These are phyloP conservation scores for Daldinia caldariorum DNA, from an alignment of 495 filamentous ascomycete species.

Conservation along the genomic window DNA sequence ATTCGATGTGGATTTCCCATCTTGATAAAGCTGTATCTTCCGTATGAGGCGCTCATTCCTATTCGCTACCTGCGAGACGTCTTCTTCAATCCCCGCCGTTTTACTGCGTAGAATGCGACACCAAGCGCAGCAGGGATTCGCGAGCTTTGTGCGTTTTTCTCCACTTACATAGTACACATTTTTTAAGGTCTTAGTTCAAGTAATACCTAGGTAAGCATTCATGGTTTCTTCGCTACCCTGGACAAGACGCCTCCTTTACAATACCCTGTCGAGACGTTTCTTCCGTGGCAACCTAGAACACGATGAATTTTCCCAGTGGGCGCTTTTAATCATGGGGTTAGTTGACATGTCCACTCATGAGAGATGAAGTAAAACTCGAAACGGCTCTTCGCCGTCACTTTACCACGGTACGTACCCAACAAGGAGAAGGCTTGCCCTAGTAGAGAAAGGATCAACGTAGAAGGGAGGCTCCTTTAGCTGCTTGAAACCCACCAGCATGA, in stretches of 20 bases:
- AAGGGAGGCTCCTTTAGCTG: constrained; percentile 32
- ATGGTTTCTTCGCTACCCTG: background rate
- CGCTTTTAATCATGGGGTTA: constrained; percentile 13
- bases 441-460: constrained; percentile 22
- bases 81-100: constrained; percentile 6
- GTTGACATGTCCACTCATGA: constrained; percentile 10
- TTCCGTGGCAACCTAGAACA: constrained; percentile 4
- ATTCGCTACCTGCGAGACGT: constrained; percentile 20
- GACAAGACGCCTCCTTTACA: constrained; percentile 9
- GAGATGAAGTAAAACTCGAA: constrained; percentile 35
- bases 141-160: background rate
- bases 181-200: constrained; percentile 12
- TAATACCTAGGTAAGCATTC: constrained; percentile 21
- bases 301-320: constrained; percentile 20
- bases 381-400: constrained; percentile 16
- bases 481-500: constrained; percentile 44
- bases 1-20: constrained; percentile 16
- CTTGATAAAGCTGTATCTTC: constrained; percentile 6
- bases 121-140: constrained; percentile 8
- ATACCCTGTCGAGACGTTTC: constrained; percentile 24
- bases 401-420: background rate
- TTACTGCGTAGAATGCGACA: constrained; percentile 18
- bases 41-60: background rate
- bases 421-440: background rate
- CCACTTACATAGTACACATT: constrained; percentile 17